A percentile compares a stretch with the other conserved stretches of the same genome.
phyloP scores from a whole-genome alignment of 148 eudicot genomes.

The Amaranthus cruentus region DNA sequence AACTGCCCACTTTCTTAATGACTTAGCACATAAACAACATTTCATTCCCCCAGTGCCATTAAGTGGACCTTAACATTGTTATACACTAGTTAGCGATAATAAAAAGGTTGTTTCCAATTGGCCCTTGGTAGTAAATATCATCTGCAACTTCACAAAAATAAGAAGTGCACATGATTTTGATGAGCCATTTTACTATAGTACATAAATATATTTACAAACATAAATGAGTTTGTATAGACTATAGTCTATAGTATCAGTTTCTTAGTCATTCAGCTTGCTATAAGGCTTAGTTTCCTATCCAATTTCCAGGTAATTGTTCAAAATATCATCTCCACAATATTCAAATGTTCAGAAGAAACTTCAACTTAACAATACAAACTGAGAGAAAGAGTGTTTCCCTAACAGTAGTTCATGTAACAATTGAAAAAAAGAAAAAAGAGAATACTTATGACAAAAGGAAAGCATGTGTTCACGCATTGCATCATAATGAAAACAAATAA shows the following conservation, averaged over 20 bases:
- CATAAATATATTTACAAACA: neutral
- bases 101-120: too few relatives aligned
- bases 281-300: neutral
- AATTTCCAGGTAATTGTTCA: neutral
- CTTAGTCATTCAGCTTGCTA: neutral
- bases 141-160: too few relatives aligned
- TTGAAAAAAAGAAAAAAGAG: neutral
- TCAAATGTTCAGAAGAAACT: neutral
- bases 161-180: neutral
- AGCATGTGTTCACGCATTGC: neutral
- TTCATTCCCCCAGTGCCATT: too few relatives aligned
- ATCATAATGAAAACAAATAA: neutral
- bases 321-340: neutral
- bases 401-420: neutral
- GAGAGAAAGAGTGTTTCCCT: neutral
- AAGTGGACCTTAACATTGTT: too few relatives aligned
- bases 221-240: neutral
- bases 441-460: conserved; percentile 1
- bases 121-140: too few relatives aligned
- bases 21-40: neutral
- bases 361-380: neutral
- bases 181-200: neutral
- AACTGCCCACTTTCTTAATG: neutral
- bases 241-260: neutral
- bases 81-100: too few relatives aligned